Base-by-base conservation (phyloP, 768 basidiomycete genomes). In the Mycena vulgaris region DNA sequence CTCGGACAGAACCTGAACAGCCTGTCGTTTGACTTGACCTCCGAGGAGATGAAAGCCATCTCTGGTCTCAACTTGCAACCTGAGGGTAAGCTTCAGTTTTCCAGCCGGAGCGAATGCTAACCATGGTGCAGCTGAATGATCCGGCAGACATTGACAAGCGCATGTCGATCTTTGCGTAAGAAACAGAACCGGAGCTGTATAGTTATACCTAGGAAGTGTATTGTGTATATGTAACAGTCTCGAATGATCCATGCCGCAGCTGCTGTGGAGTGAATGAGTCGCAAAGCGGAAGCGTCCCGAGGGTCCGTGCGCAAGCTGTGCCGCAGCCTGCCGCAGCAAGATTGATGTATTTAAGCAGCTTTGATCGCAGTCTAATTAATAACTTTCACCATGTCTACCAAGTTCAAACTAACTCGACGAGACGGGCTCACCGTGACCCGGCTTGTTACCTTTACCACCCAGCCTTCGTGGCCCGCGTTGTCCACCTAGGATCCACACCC, bases 141-240 rank as follows among this genome's bases (percentile, higher is more conserved):
- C 93, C 93, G 10, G 86, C 79, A 40, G 88, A 88, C 25, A 90
- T 93, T 45, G 90, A 94, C 72, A 82, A 87, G 62, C 86, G 89
- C 39, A 76, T 94, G 66, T 87, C 82, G 9, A 93, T 95, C 74
- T 95, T 93, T 77, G 93, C 91, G 31, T 94, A 81, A 86, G 69
- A 33, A 35, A 17, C 5, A 21, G 42, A 21, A 17, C 21, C 35
- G 42, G 2, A 49, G 49, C 49, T 42, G 33, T 69, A 63, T 69
- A 31, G 62, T 64, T 70, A 70, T 66, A 30, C 33, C 23, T 70
- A 63, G 40, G 60, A 25, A 48, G 57, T 70, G 56, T 49, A 27
- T 47, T 19, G 14, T 25, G 6, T 48, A 25, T 6, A n/a, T 45
- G 42, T 45, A 45, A 56, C 35, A 39, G 55, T 48, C n/a, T 58